A percentile compares a stretch with the other conserved stretches of the same genome.
These are phyloP conservation scores for Boletus pseudopeckii DNA, from an alignment of 768 basidiomycete genomes.

Conservation along the genomic window DNA sequence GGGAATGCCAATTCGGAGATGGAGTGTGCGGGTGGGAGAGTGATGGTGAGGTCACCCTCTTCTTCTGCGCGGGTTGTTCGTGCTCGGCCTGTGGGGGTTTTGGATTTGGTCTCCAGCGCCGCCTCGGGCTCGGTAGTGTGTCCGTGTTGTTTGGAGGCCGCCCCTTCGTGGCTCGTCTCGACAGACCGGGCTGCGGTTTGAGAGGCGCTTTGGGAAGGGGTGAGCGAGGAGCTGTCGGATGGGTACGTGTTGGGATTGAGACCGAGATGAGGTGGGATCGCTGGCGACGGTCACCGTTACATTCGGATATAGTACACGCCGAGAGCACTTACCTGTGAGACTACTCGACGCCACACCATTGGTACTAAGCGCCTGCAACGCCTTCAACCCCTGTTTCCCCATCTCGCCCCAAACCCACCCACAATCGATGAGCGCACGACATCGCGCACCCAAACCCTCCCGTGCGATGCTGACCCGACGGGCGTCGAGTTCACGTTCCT, in stretches of 20 bases:
- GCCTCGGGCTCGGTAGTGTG: background rate
- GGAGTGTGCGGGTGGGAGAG: constrained; percentile 25
- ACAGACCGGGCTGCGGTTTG: constrained; percentile 36
- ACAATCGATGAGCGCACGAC: constrained; percentile 64
- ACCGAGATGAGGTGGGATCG: constrained; percentile 4
- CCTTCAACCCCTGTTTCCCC: constrained; percentile 56
- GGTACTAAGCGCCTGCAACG: constrained; percentile 17
- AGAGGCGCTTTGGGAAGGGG: constrained; percentile 76
- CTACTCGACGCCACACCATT: background rate
- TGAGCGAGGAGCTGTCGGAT: constrained; percentile 62
- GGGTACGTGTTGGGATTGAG: constrained; percentile 27
- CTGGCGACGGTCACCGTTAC: background rate
- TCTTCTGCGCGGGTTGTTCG: background rate
- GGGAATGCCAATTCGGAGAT: constrained; percentile 28
- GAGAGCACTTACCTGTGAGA: constrained; percentile 1
- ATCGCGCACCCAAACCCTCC: constrained; percentile 60
- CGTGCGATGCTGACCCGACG: constrained; percentile 53
- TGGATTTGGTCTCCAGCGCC: background rate
- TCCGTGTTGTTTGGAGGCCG: constrained; percentile 2
- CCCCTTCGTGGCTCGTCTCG: constrained; percentile 15
- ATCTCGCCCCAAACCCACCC: constrained; percentile 66
- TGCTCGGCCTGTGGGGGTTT: background rate
- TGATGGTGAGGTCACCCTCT: constrained; percentile 13
- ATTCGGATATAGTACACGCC: background rate
- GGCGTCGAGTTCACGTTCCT: constrained; percentile 60